phyloP scores from a whole-genome alignment of 2,329 filamentous ascomycete genomes.

The Diaporthe sp. region DNA sequence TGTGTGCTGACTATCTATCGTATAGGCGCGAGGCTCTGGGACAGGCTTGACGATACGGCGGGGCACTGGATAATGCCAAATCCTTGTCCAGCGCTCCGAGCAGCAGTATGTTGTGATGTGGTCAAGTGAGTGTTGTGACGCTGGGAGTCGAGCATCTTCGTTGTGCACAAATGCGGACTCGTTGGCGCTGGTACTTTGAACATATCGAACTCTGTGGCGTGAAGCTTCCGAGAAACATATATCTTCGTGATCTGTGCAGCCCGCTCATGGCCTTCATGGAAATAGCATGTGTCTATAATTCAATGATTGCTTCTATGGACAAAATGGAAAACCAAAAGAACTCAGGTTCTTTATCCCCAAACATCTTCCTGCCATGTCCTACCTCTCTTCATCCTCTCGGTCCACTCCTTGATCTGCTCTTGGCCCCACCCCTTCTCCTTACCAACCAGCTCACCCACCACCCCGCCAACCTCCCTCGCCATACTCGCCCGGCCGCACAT shows the following conservation, averaged over 20 bases:
- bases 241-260: not conserved
- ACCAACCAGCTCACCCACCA: slow-evolving; percentile 53
- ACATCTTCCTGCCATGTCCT: slow-evolving; percentile 69
- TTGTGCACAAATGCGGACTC: not conserved
- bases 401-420: slow-evolving; percentile 58
- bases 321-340: not conserved
- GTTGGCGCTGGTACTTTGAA: not conserved
- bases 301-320: slow-evolving; percentile 5
- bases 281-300: not conserved
- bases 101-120: not conserved
- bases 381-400: slow-evolving; percentile 60
- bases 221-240: not conserved
- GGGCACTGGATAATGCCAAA: no score
- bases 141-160: not conserved
- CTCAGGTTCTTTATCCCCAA: slow-evolving; percentile 54
- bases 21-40: not conserved
- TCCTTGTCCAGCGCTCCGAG: not conserved
- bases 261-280: not conserved
- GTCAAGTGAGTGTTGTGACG: not conserved
- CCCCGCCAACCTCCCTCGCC: slow-evolving; percentile 59
- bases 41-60: not conserved
- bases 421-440: slow-evolving; percentile 54
- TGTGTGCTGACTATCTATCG: not conserved
- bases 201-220: not conserved
- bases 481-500: slow-evolving; percentile 57